These are phyloP conservation scores for Pterula multifida DNA, from an alignment of 1,284 basidiomycete genomes.

Conservation along the genomic window DNA sequence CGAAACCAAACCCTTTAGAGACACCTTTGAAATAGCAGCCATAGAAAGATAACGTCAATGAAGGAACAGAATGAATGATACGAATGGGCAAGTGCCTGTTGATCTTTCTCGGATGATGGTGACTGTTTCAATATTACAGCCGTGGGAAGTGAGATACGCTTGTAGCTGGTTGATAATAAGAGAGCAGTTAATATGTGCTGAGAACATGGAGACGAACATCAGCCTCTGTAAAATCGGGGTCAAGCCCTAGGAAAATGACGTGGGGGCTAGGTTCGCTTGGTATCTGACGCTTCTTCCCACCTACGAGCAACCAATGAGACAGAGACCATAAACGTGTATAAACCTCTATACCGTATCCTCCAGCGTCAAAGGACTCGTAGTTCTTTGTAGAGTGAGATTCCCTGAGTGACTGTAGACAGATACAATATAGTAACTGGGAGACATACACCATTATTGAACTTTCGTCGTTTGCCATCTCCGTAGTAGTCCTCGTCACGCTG, in stretches of 20 bases:
- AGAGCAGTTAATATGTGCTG: conserved; percentile 20
- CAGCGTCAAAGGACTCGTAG: conserved; percentile 31
- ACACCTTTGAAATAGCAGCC: conserved; percentile 56
- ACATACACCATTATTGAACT: conserved; percentile 62
- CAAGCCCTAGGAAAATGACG: conserved; percentile 85
- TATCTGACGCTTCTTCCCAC: conserved; percentile 55
- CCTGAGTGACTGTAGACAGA: conserved; percentile 2
- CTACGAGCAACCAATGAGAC: conserved; percentile 17
- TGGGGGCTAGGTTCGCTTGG: conserved; percentile 77
- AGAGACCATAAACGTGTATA: conserved; percentile 35
- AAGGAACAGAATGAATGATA: conserved; percentile 46
- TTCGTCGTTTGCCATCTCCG: conserved; percentile 62
- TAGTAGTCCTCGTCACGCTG: conserved; percentile 57
- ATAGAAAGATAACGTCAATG: conserved; percentile 59
- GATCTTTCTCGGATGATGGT: conserved; percentile 90
- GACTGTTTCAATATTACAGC: conserved; percentile 68
- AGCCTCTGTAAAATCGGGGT: conserved; percentile 80
- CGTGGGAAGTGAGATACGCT: conserved; percentile 62
- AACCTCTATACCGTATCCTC: conserved; percentile 28
- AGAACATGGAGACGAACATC: conserved; percentile 57
- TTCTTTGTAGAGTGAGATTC: conserved; percentile 26
- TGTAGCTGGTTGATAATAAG: conserved; percentile 49
- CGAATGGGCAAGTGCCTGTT: conserved; percentile 84
- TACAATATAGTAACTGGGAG: conserved; percentile 2
- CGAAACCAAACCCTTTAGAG: conserved; percentile 91